Conservation (phyloP, 169 alveolate genomes). For the Cryptosporidium meleagridis region DNA sequence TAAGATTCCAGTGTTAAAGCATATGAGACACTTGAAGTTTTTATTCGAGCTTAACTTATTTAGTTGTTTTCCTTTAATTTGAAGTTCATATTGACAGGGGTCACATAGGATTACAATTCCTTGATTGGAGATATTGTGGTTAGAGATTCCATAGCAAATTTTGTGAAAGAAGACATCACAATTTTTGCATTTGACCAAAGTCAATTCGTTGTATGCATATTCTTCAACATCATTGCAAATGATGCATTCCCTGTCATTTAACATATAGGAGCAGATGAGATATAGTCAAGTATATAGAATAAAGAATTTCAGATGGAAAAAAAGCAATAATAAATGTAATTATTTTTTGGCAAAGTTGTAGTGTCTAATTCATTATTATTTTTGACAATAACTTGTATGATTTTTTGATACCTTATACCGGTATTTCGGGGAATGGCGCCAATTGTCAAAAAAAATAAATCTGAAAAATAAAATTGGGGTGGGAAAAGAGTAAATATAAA, state of each 20-base stretch:
- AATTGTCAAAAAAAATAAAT: neutral
- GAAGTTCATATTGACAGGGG: conserved; percentile 38
- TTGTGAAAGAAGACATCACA: conserved; percentile 44
- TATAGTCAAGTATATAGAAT: neutral
- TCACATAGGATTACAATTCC: conserved; percentile 39
- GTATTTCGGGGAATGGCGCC: neutral
- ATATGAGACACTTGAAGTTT: conserved; percentile 35
- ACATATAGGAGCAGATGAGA: conserved; percentile 14
- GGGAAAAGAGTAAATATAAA: neutral
- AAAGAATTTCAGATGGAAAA: neutral
- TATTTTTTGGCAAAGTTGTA: neutral
- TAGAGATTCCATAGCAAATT: conserved; percentile 49
- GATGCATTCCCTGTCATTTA: conserved; percentile 45
- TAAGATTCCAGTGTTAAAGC: conserved; percentile 18
- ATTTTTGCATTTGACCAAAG: conserved; percentile 35
- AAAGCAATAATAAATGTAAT: neutral
- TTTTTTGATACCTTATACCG: conserved; percentile 12
- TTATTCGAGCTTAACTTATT: neutral
- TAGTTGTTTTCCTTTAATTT: conserved; percentile 28
- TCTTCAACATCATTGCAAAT: conserved; percentile 37
- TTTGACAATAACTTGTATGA: neutral
- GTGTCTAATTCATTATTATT: neutral
- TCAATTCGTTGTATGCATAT: conserved; percentile 26
- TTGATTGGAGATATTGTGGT: neutral
- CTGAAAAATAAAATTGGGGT: neutral